Evolutionary conservation across 2,329 filamentous ascomycete species (phyloP).

Genomic region (Pseudohalonectria lignicola): DNA sequence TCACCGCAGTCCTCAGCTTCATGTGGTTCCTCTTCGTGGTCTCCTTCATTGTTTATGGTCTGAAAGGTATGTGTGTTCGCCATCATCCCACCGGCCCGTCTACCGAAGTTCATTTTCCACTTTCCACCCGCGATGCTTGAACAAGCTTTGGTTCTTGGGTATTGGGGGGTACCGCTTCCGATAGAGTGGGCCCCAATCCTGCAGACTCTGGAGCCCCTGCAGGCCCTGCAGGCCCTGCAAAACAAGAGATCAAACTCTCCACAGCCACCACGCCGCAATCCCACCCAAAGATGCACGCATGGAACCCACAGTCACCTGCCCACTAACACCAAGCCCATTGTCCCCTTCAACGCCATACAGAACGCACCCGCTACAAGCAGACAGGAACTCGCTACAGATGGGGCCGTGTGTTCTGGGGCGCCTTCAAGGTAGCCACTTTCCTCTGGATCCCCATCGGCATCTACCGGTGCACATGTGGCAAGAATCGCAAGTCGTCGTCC

Average conservation of each 20-base stretch:
- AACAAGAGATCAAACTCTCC: no score
- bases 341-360: not conserved
- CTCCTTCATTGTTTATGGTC: not conserved
- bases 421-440: not conserved
- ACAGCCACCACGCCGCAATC: no score
- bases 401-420: not conserved
- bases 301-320: not conserved
- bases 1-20: not conserved
- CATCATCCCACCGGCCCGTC: no score
- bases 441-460: conserved; percentile 1
- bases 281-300: no score
- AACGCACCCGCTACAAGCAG: not conserved
- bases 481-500: not conserved
- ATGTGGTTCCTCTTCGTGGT: not conserved
- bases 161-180: not conserved
- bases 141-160: not conserved
- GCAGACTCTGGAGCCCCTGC: not conserved
- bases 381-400: not conserved
- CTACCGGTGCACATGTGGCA: not conserved
- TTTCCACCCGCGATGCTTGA: no score
- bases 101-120: no score
- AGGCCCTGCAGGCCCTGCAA: no score
- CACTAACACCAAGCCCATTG: not conserved
- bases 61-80: not conserved
- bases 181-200: not conserved